Evolutionary conservation across 371 early-diverging fungal genomes (phyloP).

Genomic region (Ordospora pajunii): DNA sequence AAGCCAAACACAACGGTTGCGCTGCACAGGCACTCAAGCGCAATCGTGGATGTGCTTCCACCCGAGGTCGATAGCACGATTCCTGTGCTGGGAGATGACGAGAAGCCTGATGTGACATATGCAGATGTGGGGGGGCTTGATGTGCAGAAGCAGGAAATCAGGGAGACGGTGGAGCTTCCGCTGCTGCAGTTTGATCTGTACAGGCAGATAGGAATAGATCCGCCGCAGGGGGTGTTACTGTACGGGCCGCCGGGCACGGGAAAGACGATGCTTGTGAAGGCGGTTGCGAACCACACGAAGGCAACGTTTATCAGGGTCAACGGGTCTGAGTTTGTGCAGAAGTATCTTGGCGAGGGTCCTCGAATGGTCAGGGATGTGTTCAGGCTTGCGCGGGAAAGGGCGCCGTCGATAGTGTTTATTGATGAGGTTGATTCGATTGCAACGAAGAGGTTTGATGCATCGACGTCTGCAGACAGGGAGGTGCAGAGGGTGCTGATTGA

Average conservation of each 20-base stretch:
- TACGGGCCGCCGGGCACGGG: conserved; percentile 98
- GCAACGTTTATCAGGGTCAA: conserved; percentile 74
- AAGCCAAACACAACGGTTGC: conserved; percentile 93
- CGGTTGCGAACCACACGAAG: conserved; percentile 77
- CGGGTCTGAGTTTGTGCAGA: conserved; percentile 83
- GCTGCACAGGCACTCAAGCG: conserved; percentile 92
- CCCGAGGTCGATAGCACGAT: conserved; percentile 63
- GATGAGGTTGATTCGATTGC: conserved; percentile 97
- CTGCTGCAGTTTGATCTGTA: conserved; percentile 88
- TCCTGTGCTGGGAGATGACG: conserved; percentile 57
- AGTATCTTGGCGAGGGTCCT: conserved; percentile 80
- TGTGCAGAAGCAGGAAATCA: conserved; percentile 82
- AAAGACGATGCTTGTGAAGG: conserved; percentile 94
- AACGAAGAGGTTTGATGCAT: conserved; percentile 96
- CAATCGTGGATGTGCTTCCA: conserved; percentile 66
- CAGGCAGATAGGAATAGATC: conserved; percentile 82
- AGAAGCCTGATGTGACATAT: conserved; percentile 69
- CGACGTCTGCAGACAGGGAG: conserved; percentile 97
- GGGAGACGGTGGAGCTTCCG: conserved; percentile 93
- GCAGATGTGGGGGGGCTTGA: conserved; percentile 96
- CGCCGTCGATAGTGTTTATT: conserved; percentile 85
- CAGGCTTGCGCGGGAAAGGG: conserved; percentile 66
- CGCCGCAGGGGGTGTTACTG: conserved; percentile 82
- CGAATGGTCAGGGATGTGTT: conserved; percentile 64
- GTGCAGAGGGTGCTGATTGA: conserved; percentile 97